These are phyloP conservation scores for Fistulifera solaris DNA, from an alignment of 108 stramenopile genomes.

Conservation along the genomic window DNA sequence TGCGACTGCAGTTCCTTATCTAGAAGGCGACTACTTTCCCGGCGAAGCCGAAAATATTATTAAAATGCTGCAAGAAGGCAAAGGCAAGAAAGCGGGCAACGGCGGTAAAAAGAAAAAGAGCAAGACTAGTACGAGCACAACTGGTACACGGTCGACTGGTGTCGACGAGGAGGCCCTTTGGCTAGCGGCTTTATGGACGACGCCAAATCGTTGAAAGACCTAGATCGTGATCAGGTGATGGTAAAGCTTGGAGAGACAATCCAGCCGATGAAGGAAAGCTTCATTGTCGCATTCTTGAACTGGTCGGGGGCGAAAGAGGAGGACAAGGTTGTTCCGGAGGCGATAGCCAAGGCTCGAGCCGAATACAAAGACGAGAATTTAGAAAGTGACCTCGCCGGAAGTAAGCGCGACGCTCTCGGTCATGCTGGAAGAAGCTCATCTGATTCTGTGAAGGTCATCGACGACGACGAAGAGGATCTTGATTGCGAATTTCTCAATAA, in stretches of 20 bases:
- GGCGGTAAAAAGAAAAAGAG: slow-evolving; percentile 56
- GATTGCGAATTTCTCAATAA: slow-evolving; percentile 84
- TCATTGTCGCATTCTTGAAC: slow-evolving; percentile 92
- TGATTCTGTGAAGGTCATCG: slow-evolving; percentile 47
- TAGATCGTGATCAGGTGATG: slow-evolving; percentile 88
- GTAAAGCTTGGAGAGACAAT: slow-evolving; percentile 89
- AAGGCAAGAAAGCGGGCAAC: slow-evolving; percentile 42
- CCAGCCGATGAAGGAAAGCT: slow-evolving; percentile 94
- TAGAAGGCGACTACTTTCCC: slow-evolving; percentile 98
- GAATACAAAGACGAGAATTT: slow-evolving; percentile 18
- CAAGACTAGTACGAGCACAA: slow-evolving; percentile 37
- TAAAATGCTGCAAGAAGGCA: slow-evolving; percentile 84
- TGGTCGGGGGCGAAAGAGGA: slow-evolving; percentile 74
- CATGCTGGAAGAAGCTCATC: slow-evolving; percentile 8
- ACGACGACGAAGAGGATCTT: slow-evolving; percentile 81
- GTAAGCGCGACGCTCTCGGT: slow-evolving; percentile 43
- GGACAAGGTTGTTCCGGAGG: slow-evolving; percentile 64
- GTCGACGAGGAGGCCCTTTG: slow-evolving; percentile 53
- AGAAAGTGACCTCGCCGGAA: slow-evolving; percentile 17
- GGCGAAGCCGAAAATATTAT: slow-evolving; percentile 98
- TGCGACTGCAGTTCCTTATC: slow-evolving; percentile 88
- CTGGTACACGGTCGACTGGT: slow-evolving; percentile 41
- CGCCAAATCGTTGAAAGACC: slow-evolving; percentile 37
- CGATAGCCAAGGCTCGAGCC: slow-evolving; percentile 40
- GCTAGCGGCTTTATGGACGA: slow-evolving; percentile 55